Percentiles rank a stretch among this genome's conserved stretches.
Evolutionary conservation across 2,329 filamentous ascomycete species (phyloP).

Genomic region (Aspergillus melleus): DNA sequence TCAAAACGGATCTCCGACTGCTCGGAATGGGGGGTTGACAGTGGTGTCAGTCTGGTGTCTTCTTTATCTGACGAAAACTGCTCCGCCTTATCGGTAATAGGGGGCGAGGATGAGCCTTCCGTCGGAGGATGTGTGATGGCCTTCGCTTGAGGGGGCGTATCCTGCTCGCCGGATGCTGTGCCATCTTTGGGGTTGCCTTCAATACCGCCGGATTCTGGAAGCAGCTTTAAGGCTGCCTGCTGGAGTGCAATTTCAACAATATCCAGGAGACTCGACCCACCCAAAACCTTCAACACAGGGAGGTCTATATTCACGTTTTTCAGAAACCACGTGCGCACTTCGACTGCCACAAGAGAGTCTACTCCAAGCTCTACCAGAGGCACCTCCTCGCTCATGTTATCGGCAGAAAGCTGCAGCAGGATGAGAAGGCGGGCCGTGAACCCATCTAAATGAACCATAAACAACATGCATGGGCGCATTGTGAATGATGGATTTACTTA

Average conservation of each 20-base stretch:
- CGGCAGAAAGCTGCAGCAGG: not conserved
- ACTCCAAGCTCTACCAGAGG: conserved; percentile 33
- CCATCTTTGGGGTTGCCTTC: not conserved
- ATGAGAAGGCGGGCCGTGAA: conserved; percentile 3
- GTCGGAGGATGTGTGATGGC: not conserved
- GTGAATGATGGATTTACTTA: not conserved
- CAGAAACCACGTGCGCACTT: conserved; percentile 50
- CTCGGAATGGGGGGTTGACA: not conserved
- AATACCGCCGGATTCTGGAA: not conserved
- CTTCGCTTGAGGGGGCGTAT: not conserved
- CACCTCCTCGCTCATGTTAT: not conserved
- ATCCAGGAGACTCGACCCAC: conserved; percentile 24
- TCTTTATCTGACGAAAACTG: not conserved
- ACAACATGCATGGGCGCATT: not conserved
- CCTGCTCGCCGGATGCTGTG: not conserved
- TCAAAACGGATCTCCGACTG: not conserved
- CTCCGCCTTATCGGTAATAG: not conserved
- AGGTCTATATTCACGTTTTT: conserved; percentile 48
- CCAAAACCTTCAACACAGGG: conserved; percentile 49
- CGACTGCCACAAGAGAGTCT: conserved; percentile 43
- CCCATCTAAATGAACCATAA: not conserved
- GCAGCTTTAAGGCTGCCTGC: conserved; percentile 23
- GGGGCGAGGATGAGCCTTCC: not conserved
- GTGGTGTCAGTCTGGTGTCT: not conserved
- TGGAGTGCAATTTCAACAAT: not conserved